Evolutionary conservation across 768 basidiomycete species (phyloP).

Genomic region (Trametes coccinea): DNA sequence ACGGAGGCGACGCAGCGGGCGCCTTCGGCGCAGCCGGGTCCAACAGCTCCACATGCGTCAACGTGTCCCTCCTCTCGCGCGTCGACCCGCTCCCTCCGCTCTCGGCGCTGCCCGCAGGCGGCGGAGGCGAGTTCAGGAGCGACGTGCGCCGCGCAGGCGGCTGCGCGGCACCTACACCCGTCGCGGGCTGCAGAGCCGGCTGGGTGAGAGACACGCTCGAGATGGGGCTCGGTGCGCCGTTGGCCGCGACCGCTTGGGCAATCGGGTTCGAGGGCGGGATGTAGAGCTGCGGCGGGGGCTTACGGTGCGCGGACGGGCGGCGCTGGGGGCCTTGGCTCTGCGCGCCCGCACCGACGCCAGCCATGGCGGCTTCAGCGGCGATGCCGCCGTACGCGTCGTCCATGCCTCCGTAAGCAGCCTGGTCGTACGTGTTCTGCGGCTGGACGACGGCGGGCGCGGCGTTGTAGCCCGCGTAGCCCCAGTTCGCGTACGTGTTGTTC

Average conservation of each 20-base stretch:
- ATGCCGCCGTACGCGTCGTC: constrained; percentile 18
- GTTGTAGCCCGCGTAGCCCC: constrained; percentile 10
- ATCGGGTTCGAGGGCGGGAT: constrained; percentile 18
- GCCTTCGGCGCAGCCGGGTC: constrained; percentile 21
- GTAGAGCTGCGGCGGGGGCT: constrained; percentile 25
- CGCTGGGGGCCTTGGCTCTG: constrained; percentile 14
- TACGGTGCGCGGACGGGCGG: constrained; percentile 20
- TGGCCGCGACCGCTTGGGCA: constrained; percentile 6
- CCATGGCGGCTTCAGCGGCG: constrained; percentile 7
- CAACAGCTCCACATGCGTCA: constrained; percentile 19
- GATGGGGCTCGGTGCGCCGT: constrained; percentile 2
- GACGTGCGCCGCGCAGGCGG: constrained; percentile 23
- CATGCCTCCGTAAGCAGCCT: constrained; percentile 1
- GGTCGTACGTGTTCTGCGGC: constrained; percentile 7
- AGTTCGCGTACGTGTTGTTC: constrained; percentile 15
- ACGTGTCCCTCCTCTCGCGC: constrained; percentile 10
- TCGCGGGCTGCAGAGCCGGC: constrained; percentile 20
- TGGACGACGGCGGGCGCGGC: neutral
- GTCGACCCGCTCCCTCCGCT: neutral
- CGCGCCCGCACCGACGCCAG: constrained; percentile 14
- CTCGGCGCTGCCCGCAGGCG: neutral
- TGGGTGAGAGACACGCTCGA: constrained; percentile 18
- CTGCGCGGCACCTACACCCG: constrained; percentile 16
- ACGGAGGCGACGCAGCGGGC: constrained; percentile 17
- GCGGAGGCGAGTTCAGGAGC: constrained; percentile 22